Percentiles rank a stretch among this genome's conserved stretches.
These are phyloP conservation scores for Catharanthus roseus DNA, from an alignment of 257 asterid genomes.

Conservation along the genomic window DNA sequence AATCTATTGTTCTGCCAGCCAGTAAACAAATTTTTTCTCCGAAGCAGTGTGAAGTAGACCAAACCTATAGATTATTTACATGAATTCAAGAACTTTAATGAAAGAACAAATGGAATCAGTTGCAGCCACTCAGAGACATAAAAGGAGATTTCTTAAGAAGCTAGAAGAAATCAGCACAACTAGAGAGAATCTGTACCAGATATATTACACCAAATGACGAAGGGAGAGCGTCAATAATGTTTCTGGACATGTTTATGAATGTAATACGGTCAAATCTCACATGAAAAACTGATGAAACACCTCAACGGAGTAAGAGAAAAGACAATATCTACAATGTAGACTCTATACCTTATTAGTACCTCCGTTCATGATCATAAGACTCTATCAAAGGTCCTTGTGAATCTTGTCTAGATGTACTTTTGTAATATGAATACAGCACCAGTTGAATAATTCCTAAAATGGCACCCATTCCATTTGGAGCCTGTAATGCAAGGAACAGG, in stretches of 20 bases:
- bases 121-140: neutral
- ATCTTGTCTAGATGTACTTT: conserved; percentile 27
- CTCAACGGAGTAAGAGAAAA: neutral
- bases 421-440: conserved; percentile 56
- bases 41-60: neutral
- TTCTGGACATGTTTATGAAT: neutral
- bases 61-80: neutral
- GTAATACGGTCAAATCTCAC: neutral
- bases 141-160: neutral
- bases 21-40: neutral
- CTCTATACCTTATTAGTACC: neutral
- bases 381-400: conserved; percentile 49
- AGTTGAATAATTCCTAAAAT: conserved; percentile 66
- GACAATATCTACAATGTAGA: neutral
- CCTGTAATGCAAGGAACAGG: conserved; percentile 29
- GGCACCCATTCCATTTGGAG: conserved; percentile 81
- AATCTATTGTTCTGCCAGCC: neutral
- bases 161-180: neutral
- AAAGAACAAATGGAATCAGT: neutral
- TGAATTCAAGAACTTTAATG: neutral
- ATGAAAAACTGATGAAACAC: neutral
- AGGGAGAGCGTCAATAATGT: neutral
- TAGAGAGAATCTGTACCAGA: neutral
- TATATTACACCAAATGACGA: neutral
- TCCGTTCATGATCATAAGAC: conserved; percentile 18